Evolutionary conservation across 441 rosid species (phyloP).

Genomic region (Erodium texanum): DNA sequence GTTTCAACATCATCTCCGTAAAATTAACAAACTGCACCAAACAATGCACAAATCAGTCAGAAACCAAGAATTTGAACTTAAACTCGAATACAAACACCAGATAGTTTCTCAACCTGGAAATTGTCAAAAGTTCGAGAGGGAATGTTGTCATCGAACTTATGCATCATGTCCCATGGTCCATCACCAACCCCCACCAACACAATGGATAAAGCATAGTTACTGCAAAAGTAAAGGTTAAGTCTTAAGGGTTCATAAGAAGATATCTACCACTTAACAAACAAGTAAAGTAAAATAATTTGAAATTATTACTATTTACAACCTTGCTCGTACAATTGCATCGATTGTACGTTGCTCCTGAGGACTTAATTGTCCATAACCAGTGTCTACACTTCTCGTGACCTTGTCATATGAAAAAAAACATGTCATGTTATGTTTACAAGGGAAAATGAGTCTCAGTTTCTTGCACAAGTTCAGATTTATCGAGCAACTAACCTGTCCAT

Average conservation of each 20-base stretch:
- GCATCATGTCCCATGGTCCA: slow-evolving; percentile 31
- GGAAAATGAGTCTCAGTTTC: too few species aligned
- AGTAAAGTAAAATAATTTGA: not conserved
- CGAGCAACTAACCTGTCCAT: slow-evolving; percentile 10
- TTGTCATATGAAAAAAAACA: too few species aligned
- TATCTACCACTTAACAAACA: too few species aligned
- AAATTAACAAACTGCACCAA: slow-evolving; percentile 25
- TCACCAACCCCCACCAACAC: slow-evolving; percentile 30
- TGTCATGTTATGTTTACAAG: too few species aligned
- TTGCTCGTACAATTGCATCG: slow-evolving; percentile 18
- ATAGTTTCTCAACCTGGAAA: slow-evolving; percentile 20
- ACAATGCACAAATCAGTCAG: not conserved
- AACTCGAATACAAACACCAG: not conserved
- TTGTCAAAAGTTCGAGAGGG: slow-evolving; percentile 28
- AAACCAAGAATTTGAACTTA: not conserved
- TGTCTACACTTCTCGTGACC: slow-evolving; percentile 25
- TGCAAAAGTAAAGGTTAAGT: not conserved
- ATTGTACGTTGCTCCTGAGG: slow-evolving; percentile 19
- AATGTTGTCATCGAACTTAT: slow-evolving; percentile 25
- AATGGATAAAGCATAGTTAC: slow-evolving; percentile 24
- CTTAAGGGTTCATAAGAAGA: too few species aligned
- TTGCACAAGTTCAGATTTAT: too few species aligned
- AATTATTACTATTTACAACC: too few species aligned
- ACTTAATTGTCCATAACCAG: slow-evolving; percentile 13
- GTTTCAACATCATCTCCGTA: slow-evolving; percentile 21